A percentile compares a stretch with the other conserved stretches of the same genome.
Evolutionary conservation across 306 rosid genomes (phyloP).

Genomic region (Luffa aegyptiaca): DNA sequence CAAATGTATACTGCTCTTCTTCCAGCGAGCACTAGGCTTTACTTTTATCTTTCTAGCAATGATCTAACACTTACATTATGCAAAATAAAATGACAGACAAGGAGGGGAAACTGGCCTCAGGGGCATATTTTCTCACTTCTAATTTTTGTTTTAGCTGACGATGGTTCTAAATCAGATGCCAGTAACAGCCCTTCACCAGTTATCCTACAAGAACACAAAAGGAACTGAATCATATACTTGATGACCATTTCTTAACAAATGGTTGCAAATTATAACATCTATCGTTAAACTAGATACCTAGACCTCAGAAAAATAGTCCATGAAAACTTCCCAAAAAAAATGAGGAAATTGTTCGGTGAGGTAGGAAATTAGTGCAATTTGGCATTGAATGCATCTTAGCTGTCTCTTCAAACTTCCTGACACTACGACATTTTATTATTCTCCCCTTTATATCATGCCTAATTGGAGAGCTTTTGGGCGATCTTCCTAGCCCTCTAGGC

Average conservation of each 20-base stretch:
- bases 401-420: background rate
- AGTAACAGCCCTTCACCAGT: constrained; percentile 29
- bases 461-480: background rate
- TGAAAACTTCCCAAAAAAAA: background rate
- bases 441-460: background rate
- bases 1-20: background rate
- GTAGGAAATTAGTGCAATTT: background rate
- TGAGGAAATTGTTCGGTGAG: background rate
- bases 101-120: constrained; percentile 7
- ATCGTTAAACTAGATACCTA: background rate
- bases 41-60: background rate
- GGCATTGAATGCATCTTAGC: background rate
- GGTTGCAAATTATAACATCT: background rate
- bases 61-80: background rate
- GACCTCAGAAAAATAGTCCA: background rate
- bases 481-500: background rate
- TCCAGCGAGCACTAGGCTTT: background rate
- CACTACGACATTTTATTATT: background rate
- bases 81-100: background rate
- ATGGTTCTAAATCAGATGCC: constrained; percentile 36
- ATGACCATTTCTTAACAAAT: constrained; percentile 10
- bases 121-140: constrained; percentile 25
- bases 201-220: constrained; percentile 39
- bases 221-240: constrained; percentile 16
- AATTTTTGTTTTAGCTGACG: constrained; percentile 36